These are phyloP conservation scores for Phytophthora pistaciae DNA, from an alignment of 352 stramenopile species.

Conservation along the genomic window DNA sequence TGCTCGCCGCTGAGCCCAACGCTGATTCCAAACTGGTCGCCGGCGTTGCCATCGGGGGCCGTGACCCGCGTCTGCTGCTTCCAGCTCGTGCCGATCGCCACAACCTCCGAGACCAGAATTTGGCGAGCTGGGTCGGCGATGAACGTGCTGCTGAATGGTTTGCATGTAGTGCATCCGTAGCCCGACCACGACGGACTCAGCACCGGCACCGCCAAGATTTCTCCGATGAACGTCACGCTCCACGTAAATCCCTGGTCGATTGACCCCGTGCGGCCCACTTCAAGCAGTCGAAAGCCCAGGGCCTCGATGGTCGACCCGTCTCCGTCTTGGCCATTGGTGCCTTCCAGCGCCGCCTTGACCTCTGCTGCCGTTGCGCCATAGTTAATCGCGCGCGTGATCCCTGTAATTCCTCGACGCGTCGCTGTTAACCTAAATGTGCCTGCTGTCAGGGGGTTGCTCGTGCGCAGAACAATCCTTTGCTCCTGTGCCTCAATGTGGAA, in stretches of 20 bases:
- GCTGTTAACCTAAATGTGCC: conserved; percentile 84
- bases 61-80: conserved; percentile 63
- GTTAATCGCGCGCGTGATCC: conserved; percentile 67
- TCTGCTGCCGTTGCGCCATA: conserved; percentile 68
- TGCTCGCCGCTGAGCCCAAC: conserved; percentile 84
- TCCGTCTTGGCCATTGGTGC: conserved; percentile 38
- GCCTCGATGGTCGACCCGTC: conserved; percentile 71
- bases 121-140: conserved; percentile 61
- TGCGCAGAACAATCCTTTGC: conserved; percentile 66
- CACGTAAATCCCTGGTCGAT: conserved; percentile 87
- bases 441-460: conserved; percentile 63
- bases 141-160: conserved; percentile 77
- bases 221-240: conserved; percentile 85
- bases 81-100: conserved; percentile 64
- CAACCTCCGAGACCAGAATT: conserved; percentile 60
- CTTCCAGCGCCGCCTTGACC: conserved; percentile 88
- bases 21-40: conserved; percentile 80
- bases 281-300: conserved; percentile 64
- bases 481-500: conserved; percentile 84
- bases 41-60: conserved; percentile 75
- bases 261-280: conserved; percentile 73
- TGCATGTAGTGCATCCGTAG: conserved; percentile 73
- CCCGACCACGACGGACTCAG: conserved; percentile 71
- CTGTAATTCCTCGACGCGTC: conserved; percentile 63
- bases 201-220: conserved; percentile 68